phyloP scores from a whole-genome alignment of 1,284 basidiomycete genomes.

The Pseudozyma sp. region DNA sequence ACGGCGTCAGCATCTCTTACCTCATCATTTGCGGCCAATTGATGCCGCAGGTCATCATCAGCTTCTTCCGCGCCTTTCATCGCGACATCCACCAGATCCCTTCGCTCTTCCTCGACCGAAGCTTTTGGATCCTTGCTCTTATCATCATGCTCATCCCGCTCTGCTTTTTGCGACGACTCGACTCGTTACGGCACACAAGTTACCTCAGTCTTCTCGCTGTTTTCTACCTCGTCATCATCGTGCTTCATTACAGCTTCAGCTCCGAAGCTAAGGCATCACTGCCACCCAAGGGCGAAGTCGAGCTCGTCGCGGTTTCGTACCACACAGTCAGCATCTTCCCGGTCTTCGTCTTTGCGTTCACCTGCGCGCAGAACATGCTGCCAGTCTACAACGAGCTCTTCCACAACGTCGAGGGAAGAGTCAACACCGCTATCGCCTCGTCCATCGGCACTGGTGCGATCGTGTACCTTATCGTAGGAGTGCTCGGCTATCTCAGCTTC shows the following conservation, averaged over 20 bases:
- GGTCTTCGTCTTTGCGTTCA: slow-evolving; percentile 87
- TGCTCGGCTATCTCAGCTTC: slow-evolving; percentile 93
- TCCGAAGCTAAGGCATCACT: slow-evolving; percentile 44
- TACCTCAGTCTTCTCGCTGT: slow-evolving; percentile 88
- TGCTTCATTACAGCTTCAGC: slow-evolving; percentile 59
- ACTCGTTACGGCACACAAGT: slow-evolving; percentile 79
- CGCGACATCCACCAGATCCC: slow-evolving; percentile 52
- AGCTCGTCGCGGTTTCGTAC: slow-evolving; percentile 70
- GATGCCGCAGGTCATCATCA: slow-evolving; percentile 90
- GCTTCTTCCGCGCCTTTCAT: slow-evolving; percentile 73
- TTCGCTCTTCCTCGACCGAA: slow-evolving; percentile 75
- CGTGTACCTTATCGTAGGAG: slow-evolving; percentile 65
- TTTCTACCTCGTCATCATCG: slow-evolving; percentile 69
- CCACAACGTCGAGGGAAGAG: slow-evolving; percentile 81
- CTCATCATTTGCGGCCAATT: slow-evolving; percentile 72
- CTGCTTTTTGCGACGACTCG: slow-evolving; percentile 82
- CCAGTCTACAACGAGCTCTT: slow-evolving; percentile 93
- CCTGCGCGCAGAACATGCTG: slow-evolving; percentile 64
- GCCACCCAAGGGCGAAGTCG: slow-evolving; percentile 54
- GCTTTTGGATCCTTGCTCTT: slow-evolving; percentile 84
- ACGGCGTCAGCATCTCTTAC: slow-evolving; percentile 90
- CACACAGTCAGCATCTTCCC: slow-evolving; percentile 83
- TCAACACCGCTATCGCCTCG: slow-evolving; percentile 86
- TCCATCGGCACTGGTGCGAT: slow-evolving; percentile 78
- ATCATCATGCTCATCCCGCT: slow-evolving; percentile 87